A percentile compares a stretch with the other conserved stretches of the same genome.
phyloP scores from a whole-genome alignment of 768 basidiomycete genomes.

The Suillus brevipes region DNA sequence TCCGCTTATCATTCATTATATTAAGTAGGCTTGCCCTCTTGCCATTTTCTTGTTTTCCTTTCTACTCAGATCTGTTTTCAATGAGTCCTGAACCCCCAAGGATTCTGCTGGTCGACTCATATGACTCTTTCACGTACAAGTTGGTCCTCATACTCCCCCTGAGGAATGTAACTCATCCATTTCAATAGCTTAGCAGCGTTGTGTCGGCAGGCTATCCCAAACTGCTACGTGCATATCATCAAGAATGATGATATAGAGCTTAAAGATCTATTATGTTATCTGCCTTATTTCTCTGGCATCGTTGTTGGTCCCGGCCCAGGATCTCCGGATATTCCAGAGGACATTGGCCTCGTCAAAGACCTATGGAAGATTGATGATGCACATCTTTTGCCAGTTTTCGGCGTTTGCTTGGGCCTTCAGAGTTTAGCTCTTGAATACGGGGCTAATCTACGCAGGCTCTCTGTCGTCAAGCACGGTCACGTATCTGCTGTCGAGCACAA shows the following conservation, averaged over 20 bases:
- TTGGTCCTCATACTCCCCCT: constrained; percentile 36
- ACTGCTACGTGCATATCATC: constrained; percentile 64
- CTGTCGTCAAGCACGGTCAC: constrained; percentile 78
- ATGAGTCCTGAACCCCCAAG: constrained; percentile 40
- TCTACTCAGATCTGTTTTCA: constrained; percentile 8
- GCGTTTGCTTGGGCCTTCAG: constrained; percentile 82
- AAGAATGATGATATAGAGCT: constrained; percentile 66
- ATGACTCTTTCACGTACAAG: constrained; percentile 91
- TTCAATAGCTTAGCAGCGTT: constrained; percentile 66
- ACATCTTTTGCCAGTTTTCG: constrained; percentile 68
- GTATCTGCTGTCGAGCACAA: constrained; percentile 63
- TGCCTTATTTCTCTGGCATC: constrained; percentile 65
- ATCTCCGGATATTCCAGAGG: constrained; percentile 59
- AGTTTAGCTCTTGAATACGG: constrained; percentile 69
- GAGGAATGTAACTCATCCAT: constrained; percentile 5
- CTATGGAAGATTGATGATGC: constrained; percentile 64
- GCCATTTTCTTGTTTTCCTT: not conserved
- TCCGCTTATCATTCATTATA: not conserved
- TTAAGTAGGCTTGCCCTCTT: not conserved
- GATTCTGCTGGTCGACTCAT: constrained; percentile 77
- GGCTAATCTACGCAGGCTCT: constrained; percentile 56
- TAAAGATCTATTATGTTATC: constrained; percentile 49
- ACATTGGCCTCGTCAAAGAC: constrained; percentile 68
- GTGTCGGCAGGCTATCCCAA: constrained; percentile 61
- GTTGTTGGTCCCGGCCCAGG: constrained; percentile 82